Percentiles rank a stretch among this genome's conserved stretches.
Conservation (phyloP, 78 protist genomes). For the Chrysochromulina tobinii region DNA sequence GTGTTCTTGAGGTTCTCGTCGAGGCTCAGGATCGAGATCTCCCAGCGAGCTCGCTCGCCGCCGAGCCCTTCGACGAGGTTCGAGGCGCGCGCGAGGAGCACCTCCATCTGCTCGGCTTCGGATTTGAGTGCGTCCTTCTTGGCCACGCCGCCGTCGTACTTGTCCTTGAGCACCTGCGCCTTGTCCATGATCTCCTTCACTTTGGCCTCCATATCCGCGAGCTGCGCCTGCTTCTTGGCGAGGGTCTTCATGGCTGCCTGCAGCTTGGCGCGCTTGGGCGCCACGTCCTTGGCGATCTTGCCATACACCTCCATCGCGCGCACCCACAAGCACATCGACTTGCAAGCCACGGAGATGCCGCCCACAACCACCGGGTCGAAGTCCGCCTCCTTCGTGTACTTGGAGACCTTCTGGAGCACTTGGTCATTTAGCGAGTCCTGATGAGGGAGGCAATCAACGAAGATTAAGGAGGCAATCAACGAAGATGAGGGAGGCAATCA, state of each 20-base stretch:
- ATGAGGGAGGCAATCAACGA: too few relatives aligned
- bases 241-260: slow-evolving; percentile 51
- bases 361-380: slow-evolving; percentile 73
- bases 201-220: slow-evolving; percentile 24
- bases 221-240: slow-evolving; percentile 47
- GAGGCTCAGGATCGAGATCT: slow-evolving; percentile 13
- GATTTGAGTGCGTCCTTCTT: slow-evolving; percentile 54
- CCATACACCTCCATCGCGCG: slow-evolving; percentile 72
- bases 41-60: slow-evolving; percentile 86
- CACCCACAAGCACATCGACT: slow-evolving; percentile 87
- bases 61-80: slow-evolving; percentile 78
- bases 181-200: slow-evolving; percentile 47
- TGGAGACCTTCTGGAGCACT: slow-evolving; percentile 46
- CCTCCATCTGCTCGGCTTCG: slow-evolving; percentile 68
- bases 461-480: too few relatives aligned
- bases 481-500: too few relatives aligned
- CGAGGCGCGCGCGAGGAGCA: slow-evolving; percentile 77
- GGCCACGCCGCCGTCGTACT: slow-evolving; percentile 26
- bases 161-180: slow-evolving; percentile 39
- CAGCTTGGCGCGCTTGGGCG: slow-evolving; percentile 63
- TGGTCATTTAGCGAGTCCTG: slow-evolving; percentile 60
- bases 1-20: slow-evolving; percentile 41
- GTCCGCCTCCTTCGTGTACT: slow-evolving; percentile 50
- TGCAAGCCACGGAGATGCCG: slow-evolving; percentile 70
- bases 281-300: slow-evolving; percentile 65